Base-by-base conservation (phyloP, 345 rosid species). In the Euphorbia peplus region DNA sequence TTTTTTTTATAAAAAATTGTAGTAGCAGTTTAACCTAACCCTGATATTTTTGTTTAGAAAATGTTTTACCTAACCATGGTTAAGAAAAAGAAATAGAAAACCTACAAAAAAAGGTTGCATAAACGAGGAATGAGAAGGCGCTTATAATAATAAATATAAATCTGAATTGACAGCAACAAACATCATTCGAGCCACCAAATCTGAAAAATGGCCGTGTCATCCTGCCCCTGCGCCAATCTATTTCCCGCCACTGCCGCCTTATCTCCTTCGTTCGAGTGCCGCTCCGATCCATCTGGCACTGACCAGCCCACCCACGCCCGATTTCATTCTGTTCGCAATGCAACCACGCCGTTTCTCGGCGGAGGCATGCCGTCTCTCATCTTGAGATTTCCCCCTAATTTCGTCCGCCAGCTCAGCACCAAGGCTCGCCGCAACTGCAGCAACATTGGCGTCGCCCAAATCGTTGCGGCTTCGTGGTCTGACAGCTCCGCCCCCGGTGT, bases 391-490 rank as follows among this genome's bases (percentile, higher is more conserved):
- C 99, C 99, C 5, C 99, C 97, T 2, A 95, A 95, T 79, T 91
- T 89, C 73, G 99, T 90, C 29, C 97, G 96, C 71, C 99, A 95
- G 87, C 91, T 95, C 48, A 90, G 98, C 82, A 85, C 75, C 61
- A 95, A 91, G 89, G 93, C 95, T 50, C 90, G 99, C 63, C 84
- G 99, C 73, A 95, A 95, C 87, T 95, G 96, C 80, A 86, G 96
- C 91, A 95, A 95, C 82, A 95, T 95, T 80, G 99, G 99, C 54
- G 99, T 95, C 56, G 99, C 99, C 19, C 99, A 95, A 81, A 81
- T 95, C 68, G 99, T 90, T 48, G 98, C 99, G 26, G 99, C 99
- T 56, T 85, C 91, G 81, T 95, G 99, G 99, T 79, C 99, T 6
- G 83, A 95, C 85, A 71, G 73, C 71, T 58, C 86, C 16, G 39